phyloP scores from a whole-genome alignment of 1,284 basidiomycete species.

The Moesziomyces globuligerus region DNA sequence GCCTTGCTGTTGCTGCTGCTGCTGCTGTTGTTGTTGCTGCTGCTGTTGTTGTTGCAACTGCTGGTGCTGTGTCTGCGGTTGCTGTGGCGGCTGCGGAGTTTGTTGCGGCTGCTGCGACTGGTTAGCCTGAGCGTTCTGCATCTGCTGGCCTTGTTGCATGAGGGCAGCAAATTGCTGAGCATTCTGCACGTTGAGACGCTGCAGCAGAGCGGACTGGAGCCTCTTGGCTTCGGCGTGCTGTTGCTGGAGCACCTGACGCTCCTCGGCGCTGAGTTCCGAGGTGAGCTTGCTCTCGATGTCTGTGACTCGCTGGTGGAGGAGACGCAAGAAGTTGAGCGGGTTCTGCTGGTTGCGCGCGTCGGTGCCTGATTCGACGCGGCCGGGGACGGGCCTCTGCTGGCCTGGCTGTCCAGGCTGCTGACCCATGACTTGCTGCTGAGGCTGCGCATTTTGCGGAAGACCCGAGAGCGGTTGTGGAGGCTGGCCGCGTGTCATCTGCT shows the following conservation, averaged over 20 bases:
- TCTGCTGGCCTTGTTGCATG: slow-evolving; percentile 38
- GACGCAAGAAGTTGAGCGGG: slow-evolving; percentile 51
- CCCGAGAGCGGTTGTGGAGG: slow-evolving; percentile 22
- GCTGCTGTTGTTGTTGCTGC: slow-evolving; percentile 22
- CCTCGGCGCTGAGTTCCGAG: slow-evolving; percentile 40
- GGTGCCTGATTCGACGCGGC: slow-evolving; percentile 12
- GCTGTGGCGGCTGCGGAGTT: slow-evolving; percentile 15
- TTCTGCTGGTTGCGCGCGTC: slow-evolving; percentile 35
- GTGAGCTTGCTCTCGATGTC: slow-evolving; percentile 56
- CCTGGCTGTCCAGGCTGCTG: slow-evolving; percentile 36
- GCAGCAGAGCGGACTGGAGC: slow-evolving; percentile 42
- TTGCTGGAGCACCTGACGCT: slow-evolving; percentile 47
- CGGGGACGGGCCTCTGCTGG: slow-evolving; percentile 23
- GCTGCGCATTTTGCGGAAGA: slow-evolving; percentile 27
- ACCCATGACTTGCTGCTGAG: slow-evolving; percentile 24
- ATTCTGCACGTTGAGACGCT: slow-evolving; percentile 45
- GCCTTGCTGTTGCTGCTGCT: slow-evolving; percentile 26
- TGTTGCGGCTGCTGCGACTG: slow-evolving; percentile 16
- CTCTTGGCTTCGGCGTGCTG: slow-evolving; percentile 48
- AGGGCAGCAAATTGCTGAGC: slow-evolving; percentile 38
- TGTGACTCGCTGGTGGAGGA: slow-evolving; percentile 53
- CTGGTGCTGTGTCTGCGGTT: slow-evolving; percentile 9
- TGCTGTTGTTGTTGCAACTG: slow-evolving; percentile 4
- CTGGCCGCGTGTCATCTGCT: slow-evolving; percentile 25
- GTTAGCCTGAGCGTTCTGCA: slow-evolving; percentile 8